A percentile compares a stretch with the other conserved stretches of the same genome.
Evolutionary conservation across 2,329 filamentous ascomycete species (phyloP).

Genomic region (Plectosphaerella cucumerina): DNA sequence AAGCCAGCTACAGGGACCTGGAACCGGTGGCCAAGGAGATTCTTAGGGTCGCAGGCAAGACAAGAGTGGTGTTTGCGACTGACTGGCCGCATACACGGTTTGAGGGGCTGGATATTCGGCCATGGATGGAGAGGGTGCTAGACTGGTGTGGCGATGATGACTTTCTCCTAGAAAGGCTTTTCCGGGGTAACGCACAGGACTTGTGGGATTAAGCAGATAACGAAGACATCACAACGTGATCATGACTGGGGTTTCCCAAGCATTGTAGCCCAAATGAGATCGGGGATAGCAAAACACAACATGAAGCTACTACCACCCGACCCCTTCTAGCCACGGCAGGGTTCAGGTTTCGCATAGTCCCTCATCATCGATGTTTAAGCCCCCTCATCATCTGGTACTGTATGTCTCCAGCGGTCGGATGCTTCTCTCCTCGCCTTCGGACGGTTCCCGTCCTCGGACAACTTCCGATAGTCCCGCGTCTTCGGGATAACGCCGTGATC

Average conservation of each 20-base stretch:
- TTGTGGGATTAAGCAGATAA: conserved; percentile 28
- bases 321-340: no score
- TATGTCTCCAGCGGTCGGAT: no score
- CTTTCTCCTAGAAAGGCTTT: conserved; percentile 42
- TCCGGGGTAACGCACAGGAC: conserved; percentile 51
- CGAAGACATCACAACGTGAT: neutral
- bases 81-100: conserved; percentile 64
- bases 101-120: conserved; percentile 49
- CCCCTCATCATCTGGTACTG: no score
- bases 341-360: no score
- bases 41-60: conserved; percentile 34
- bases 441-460: no score
- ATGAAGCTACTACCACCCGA: no score
- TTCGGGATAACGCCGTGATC: no score
- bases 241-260: no score
- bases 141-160: conserved; percentile 45
- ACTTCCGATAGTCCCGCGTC: no score
- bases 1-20: conserved; percentile 37
- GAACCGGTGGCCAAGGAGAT: conserved; percentile 46
- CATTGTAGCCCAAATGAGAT: neutral
- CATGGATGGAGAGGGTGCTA: conserved; percentile 50
- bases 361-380: no score
- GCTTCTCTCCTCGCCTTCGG: no score
- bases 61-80: conserved; percentile 51
- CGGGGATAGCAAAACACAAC: no score